These are phyloP conservation scores for Diaporthe australafricana DNA, from an alignment of 2,329 filamentous ascomycete genomes.

Conservation along the genomic window DNA sequence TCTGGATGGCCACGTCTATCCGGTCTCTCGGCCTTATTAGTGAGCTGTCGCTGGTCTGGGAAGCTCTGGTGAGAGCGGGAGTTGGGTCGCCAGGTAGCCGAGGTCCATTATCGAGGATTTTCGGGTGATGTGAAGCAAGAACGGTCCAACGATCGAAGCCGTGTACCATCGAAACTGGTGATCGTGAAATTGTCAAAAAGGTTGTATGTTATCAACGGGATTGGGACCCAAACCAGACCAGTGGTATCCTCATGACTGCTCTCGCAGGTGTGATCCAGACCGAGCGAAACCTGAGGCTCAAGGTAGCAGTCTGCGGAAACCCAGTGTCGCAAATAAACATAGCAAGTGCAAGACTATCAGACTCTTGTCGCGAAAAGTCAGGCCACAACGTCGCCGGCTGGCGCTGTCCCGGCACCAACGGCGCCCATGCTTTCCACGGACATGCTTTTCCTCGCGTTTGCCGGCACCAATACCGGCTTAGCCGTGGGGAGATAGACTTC, in stretches of 20 bases:
- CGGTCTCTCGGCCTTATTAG: not conserved
- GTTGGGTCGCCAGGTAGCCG: not conserved
- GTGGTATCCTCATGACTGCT: not conserved
- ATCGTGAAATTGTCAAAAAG: not conserved
- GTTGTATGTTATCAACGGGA: not conserved
- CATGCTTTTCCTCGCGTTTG: conserved; percentile 16
- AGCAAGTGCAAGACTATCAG: not conserved
- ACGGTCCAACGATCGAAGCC: not conserved
- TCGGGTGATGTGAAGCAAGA: not conserved
- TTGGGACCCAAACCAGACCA: not conserved
- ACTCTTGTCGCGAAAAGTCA: conserved; percentile 22
- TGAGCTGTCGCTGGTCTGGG: not conserved
- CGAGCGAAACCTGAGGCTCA: conserved; percentile 16
- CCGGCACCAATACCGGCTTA: conserved; percentile 16
- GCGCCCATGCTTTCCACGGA: conserved; percentile 1
- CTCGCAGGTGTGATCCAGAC: conserved; percentile 3
- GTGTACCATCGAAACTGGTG: not conserved
- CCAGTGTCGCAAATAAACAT: conserved; percentile 1
- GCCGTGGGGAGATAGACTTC: conserved; percentile 18
- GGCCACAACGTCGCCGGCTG: conserved; percentile 19
- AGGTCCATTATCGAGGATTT: not conserved
- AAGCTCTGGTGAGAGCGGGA: not conserved
- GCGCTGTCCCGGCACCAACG: conserved; percentile 8
- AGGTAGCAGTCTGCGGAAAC: not conserved
- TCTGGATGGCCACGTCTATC: not conserved